Evolutionary conservation across 148 eudicot species (phyloP), one percentile per base, ranked within the genome.

Genomic region (Rhododendron vialii): DNA sequence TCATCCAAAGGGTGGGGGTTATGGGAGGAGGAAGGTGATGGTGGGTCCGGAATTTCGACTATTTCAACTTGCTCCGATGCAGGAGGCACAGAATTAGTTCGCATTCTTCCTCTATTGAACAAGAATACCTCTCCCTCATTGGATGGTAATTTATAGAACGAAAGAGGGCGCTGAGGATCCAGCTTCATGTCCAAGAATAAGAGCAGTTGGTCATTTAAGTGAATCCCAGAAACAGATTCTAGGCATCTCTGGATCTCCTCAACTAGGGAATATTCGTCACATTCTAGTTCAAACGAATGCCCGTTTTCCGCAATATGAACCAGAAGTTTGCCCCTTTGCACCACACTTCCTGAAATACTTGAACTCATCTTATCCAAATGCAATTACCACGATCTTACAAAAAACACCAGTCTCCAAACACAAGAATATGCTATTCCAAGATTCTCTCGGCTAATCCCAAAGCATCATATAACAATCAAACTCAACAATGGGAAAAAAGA

Each of bases 281-380:
- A 98, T 76, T 93, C 95, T 28, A 95, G 87, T 82, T 94, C 92
- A 90, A 88, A 92, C 0, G 99, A 93, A 85, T 94, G 95, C 38
- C 99, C 99, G 90, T 98, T 96, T 88, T 98, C 98, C 1, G 98
- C 99, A 69, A 95, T 87, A 87, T 93, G 98, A 85, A 98, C 94
- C 88, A 92, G 84, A 61, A 98, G 92, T 93, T 94, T 94, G 18
- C 97, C 98, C 88, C 87, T 88, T 4, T 85, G 84, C 47, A 88
- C 82, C 10, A 85, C 90, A 83, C 88, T 93, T 87, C 86, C 91
- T 4, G 92, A 88, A 26, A 88, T 87, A 87, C 87, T 90, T 5
- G 96, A 94, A 90, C 94, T 95, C 99, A 97, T 97, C 82, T 86
- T 94, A 86, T 79, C 36, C 35, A 80, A 57, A 80, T 22, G 8